A percentile compares a stretch with the other conserved stretches of the same genome.
These are phyloP conservation scores for Starmerella powellii DNA, from an alignment of 805 yeast species.

Conservation along the genomic window DNA sequence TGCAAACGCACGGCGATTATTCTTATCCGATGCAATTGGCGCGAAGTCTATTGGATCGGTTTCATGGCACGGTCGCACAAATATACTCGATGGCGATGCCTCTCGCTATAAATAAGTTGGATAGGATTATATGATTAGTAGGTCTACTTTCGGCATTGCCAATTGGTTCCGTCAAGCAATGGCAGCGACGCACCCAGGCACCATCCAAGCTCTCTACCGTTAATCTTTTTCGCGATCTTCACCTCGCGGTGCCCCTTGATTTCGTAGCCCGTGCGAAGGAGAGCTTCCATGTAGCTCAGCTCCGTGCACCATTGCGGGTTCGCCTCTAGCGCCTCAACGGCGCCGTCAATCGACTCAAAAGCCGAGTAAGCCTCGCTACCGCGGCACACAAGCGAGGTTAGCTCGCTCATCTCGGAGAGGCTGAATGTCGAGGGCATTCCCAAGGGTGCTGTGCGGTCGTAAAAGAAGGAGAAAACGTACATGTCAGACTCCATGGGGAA, in stretches of 20 bases:
- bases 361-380: constrained; percentile 70
- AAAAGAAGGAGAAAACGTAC: constrained; percentile 86
- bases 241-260: constrained; percentile 83
- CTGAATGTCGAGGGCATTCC: constrained; percentile 92
- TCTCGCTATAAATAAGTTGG: no score
- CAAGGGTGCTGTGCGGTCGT: constrained; percentile 84
- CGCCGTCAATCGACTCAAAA: constrained; percentile 53
- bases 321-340: constrained; percentile 49
- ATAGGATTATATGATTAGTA: no score
- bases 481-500: constrained; percentile 65
- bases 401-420: constrained; percentile 66
- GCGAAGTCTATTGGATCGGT: no score
- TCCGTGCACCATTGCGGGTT: constrained; percentile 96
- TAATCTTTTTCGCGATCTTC: constrained; percentile 81
- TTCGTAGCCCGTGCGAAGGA: constrained; percentile 93
- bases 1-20: no score
- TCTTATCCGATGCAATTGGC: no score
- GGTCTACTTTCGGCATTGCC: background rate
- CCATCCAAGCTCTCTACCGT: constrained; percentile 92
- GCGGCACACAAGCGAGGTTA: constrained; percentile 73
- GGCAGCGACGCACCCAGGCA: constrained; percentile 97
- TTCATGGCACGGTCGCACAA: no score
- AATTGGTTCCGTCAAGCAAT: constrained; percentile 40
- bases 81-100: no score
- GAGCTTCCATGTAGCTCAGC: constrained; percentile 75